Conservation (phyloP, 2,329 filamentous ascomycete species). For the Diaporthe australafricana region DNA sequence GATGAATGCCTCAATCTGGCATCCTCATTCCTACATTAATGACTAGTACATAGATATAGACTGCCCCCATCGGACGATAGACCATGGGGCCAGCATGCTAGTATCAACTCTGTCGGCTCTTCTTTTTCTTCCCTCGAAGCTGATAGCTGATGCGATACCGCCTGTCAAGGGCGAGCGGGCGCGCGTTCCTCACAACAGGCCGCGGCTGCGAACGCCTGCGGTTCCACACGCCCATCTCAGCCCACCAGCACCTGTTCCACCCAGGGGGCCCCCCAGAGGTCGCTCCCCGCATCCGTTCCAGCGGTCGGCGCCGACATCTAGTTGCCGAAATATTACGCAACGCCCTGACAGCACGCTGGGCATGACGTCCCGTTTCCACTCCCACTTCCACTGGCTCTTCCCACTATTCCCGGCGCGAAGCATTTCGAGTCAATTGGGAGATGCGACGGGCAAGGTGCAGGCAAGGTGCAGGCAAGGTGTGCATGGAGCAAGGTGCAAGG, state of each 20-base stretch:
- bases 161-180: background rate
- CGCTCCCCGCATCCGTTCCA: conserved; percentile 5
- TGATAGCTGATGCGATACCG: background rate
- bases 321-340: conserved; percentile 25
- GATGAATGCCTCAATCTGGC: background rate
- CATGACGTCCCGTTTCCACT: conserved; percentile 21
- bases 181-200: background rate
- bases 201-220: background rate
- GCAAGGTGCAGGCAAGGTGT: background rate
- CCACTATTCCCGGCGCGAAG: background rate
- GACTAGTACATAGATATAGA: background rate
- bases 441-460: background rate
- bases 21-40: conserved; percentile 5
- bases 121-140: background rate
- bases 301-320: conserved; percentile 26
- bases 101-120: conserved; percentile 27
- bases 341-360: conserved; percentile 10
- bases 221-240: too few relatives aligned
- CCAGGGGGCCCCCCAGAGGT: background rate
- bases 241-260: background rate
- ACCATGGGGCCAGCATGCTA: conserved; percentile 6
- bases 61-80: background rate
- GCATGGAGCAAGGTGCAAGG: background rate
- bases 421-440: conserved; percentile 10
- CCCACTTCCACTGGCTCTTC: background rate